These are phyloP conservation scores for Chaetomium olivaceum DNA, from an alignment of 2,329 filamentous ascomycete genomes.

Conservation along the genomic window DNA sequence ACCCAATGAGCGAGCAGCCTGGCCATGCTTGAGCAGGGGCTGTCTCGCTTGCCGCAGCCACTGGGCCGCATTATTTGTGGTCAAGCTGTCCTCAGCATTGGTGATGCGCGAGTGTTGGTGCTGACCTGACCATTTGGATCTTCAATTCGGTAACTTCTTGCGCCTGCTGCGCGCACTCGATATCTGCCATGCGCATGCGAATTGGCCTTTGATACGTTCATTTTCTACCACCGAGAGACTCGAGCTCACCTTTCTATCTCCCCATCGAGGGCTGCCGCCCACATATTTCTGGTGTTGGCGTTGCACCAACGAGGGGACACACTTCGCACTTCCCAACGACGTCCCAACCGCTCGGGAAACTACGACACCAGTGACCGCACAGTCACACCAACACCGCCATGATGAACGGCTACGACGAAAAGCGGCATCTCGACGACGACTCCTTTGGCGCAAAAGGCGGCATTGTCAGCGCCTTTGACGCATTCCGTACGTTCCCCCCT, in stretches of 20 bases:
- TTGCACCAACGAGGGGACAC: background rate
- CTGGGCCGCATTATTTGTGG: slow-evolving; percentile 26
- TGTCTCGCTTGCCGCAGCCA: background rate
- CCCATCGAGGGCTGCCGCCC: slow-evolving; percentile 2
- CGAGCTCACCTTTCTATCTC: background rate
- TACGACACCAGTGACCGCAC: background rate
- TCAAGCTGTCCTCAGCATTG: slow-evolving; percentile 34
- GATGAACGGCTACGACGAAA: slow-evolving; percentile 79
- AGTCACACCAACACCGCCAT: slow-evolving; percentile 18
- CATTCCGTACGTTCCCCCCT: slow-evolving; percentile 71
- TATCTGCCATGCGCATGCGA: background rate
- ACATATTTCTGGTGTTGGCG: background rate
- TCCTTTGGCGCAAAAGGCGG: slow-evolving; percentile 72
- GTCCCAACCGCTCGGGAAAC: background rate
- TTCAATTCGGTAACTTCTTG: background rate
- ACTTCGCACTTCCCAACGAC: background rate
- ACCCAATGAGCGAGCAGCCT: slow-evolving; percentile 13
- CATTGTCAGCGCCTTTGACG: slow-evolving; percentile 87
- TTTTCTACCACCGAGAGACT: background rate
- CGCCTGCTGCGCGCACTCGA: background rate
- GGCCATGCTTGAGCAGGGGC: slow-evolving; percentile 12
- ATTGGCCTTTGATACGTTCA: background rate
- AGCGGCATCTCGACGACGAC: slow-evolving; percentile 71
- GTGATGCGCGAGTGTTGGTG: slow-evolving; percentile 17
- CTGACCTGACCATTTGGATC: background rate